Percentiles rank a stretch among this genome's conserved stretches.
These are phyloP conservation scores for Suillus variegatus DNA, from an alignment of 768 basidiomycete genomes.

Conservation along the genomic window DNA sequence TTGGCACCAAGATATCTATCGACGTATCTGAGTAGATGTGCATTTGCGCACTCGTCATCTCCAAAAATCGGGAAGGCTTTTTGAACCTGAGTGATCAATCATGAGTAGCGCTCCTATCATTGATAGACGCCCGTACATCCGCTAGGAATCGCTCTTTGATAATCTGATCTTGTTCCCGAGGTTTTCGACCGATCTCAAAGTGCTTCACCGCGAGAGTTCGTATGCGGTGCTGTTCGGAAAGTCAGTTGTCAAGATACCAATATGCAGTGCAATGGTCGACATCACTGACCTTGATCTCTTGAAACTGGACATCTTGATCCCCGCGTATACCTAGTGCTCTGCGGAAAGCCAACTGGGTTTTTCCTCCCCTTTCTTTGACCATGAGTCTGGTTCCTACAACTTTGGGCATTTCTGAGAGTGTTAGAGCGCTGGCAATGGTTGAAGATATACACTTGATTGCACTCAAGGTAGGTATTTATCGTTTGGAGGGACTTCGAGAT, in stretches of 20 bases:
- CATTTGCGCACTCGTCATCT: not conserved
- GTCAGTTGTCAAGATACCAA: not conserved
- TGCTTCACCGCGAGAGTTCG: conserved; percentile 6
- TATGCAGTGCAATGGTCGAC: not conserved
- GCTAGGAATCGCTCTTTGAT: conserved; percentile 4
- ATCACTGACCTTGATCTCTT: conserved; percentile 1
- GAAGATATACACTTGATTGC: not conserved
- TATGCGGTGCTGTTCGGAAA: conserved; percentile 1
- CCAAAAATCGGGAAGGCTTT: not conserved
- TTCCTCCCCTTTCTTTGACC: conserved; percentile 3
- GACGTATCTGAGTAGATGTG: not conserved
- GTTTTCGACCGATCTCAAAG: conserved; percentile 6
- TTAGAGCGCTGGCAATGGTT: not conserved
- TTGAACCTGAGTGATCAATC: not conserved
- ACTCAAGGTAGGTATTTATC: not conserved
- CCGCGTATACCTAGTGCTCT: not conserved
- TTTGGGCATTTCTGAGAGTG: not conserved
- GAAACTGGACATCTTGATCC: not conserved
- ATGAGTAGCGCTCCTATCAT: not conserved
- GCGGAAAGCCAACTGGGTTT: not conserved
- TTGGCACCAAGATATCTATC: not conserved
- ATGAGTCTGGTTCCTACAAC: not conserved
- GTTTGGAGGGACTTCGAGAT: not conserved
- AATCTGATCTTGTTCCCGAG: not conserved
- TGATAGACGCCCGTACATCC: not conserved